phyloP scores from a whole-genome alignment of 768 basidiomycete species.

The Collybia sordida region DNA sequence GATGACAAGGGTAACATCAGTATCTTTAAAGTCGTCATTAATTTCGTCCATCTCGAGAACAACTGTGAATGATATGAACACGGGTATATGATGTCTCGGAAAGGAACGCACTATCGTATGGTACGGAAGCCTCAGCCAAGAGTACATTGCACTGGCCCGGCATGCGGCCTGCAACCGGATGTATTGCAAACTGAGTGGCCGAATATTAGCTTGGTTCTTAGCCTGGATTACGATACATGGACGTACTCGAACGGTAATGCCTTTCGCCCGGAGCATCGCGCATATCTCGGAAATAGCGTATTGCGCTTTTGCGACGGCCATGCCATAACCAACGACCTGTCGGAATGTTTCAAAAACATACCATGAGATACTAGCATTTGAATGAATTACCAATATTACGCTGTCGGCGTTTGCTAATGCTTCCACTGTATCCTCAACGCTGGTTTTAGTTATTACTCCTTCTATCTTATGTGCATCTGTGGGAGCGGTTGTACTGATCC shows the following conservation, averaged over 20 bases:
- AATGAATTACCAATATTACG: conserved; percentile 63
- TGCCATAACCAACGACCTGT: conserved; percentile 83
- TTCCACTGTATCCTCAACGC: conserved; percentile 80
- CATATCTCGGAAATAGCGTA: conserved; percentile 79
- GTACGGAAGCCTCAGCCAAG: conserved; percentile 86
- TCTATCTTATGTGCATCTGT: conserved; percentile 74
- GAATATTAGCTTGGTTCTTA: too few relatives aligned
- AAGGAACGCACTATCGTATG: conserved; percentile 71
- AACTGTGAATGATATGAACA: conserved; percentile 43
- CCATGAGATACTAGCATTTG: not conserved
- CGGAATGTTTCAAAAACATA: conserved; percentile 8
- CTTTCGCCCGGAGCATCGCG: conserved; percentile 67
- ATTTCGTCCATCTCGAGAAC: conserved; percentile 95
- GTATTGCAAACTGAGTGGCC: conserved; percentile 63
- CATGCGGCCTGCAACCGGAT: conserved; percentile 92
- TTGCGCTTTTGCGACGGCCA: conserved; percentile 92
- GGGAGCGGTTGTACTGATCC: conserved; percentile 61
- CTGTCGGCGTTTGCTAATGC: conserved; percentile 76
- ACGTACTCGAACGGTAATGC: conserved; percentile 67
- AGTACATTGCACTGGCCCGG: conserved; percentile 94
- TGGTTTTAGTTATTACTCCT: conserved; percentile 76
- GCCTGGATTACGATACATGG: not conserved
- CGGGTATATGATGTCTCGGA: not conserved
- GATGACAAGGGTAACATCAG: conserved; percentile 88
- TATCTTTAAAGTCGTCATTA: conserved; percentile 87